These are phyloP conservation scores for Balansia obtecta DNA, from an alignment of 2,329 filamentous ascomycete genomes.

Conservation along the genomic window DNA sequence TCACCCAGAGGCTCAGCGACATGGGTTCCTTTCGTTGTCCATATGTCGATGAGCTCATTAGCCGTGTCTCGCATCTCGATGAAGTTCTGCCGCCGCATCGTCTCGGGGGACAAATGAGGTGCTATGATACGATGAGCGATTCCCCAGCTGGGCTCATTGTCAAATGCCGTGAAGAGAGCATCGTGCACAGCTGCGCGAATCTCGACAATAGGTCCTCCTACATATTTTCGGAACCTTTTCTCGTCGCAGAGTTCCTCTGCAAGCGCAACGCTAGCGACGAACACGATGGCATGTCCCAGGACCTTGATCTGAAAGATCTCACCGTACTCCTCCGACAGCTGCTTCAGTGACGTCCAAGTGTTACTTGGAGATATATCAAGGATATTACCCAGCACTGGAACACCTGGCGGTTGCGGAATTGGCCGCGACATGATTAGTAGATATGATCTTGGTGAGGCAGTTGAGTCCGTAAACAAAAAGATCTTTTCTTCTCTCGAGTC, in stretches of 20 bases:
- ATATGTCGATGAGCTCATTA: slow-evolving; percentile 36
- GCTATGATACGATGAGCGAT: slow-evolving; percentile 40
- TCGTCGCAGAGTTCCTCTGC: slow-evolving; percentile 39
- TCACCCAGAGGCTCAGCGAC: slow-evolving; percentile 33
- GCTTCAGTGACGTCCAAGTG: slow-evolving; percentile 24
- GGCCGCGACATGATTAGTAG: slow-evolving; percentile 17
- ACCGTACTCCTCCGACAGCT: slow-evolving; percentile 21
- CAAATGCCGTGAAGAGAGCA: slow-evolving; percentile 38
- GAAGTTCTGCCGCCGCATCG: slow-evolving; percentile 23
- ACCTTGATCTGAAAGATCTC: slow-evolving; percentile 28
- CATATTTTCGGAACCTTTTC: slow-evolving; percentile 40
- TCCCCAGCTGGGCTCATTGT: slow-evolving; percentile 36
- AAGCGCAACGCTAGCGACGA: slow-evolving; percentile 35
- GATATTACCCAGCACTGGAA: slow-evolving; percentile 26
- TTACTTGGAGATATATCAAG: slow-evolving; percentile 23
- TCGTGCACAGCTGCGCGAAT: slow-evolving; percentile 38
- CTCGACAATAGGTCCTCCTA: slow-evolving; percentile 39
- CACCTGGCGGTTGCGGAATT: slow-evolving; percentile 22
- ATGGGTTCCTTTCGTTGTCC: slow-evolving; percentile 23
- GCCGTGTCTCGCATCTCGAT: slow-evolving; percentile 36
- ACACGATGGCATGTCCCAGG: slow-evolving; percentile 22
- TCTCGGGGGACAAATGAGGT: slow-evolving; percentile 25
- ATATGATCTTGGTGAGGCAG: too few species aligned
- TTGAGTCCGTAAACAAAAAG: too few species aligned
- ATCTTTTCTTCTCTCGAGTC: not conserved